Conservation (phyloP, 179 eudicot species). For the Spergularia azorica region DNA sequence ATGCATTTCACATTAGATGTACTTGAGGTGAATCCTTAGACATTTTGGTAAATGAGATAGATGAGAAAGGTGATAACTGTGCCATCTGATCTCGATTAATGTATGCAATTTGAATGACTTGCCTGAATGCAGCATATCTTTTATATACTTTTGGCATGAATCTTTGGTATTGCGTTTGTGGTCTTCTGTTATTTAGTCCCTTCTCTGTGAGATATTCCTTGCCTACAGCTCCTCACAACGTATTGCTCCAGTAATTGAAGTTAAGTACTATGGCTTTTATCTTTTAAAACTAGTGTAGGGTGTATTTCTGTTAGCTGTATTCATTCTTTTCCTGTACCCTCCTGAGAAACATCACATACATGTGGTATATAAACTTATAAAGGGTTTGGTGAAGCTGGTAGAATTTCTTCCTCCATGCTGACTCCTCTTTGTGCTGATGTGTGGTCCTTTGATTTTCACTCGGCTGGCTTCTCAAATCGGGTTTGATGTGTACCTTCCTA, state of each 20-base stretch:
- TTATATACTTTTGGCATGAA: background rate
- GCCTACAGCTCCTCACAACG: background rate
- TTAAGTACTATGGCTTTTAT: background rate
- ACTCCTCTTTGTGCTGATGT: background rate
- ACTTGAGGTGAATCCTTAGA: slow-evolving; percentile 3
- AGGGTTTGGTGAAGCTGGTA: background rate
- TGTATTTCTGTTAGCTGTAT: background rate
- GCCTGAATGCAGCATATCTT: too few species aligned
- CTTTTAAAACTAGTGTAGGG: background rate
- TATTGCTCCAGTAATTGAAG: background rate
- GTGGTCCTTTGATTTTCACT: background rate
- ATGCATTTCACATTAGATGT: background rate
- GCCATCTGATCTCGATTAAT: slow-evolving; percentile 1
- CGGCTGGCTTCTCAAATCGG: background rate
- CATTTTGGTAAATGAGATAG: background rate
- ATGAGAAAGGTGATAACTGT: background rate
- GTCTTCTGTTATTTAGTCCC: background rate
- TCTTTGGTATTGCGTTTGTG: background rate
- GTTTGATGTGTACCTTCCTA: background rate
- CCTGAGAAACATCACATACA: background rate
- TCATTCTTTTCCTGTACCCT: background rate
- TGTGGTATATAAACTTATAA: background rate
- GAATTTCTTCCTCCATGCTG: background rate
- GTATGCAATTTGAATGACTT: background rate
- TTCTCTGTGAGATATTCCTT: background rate